Evolutionary conservation across 768 basidiomycete genomes (phyloP), one percentile per base, ranked within the genome.

Genomic region (Hortiboletus flavorubellus): DNA sequence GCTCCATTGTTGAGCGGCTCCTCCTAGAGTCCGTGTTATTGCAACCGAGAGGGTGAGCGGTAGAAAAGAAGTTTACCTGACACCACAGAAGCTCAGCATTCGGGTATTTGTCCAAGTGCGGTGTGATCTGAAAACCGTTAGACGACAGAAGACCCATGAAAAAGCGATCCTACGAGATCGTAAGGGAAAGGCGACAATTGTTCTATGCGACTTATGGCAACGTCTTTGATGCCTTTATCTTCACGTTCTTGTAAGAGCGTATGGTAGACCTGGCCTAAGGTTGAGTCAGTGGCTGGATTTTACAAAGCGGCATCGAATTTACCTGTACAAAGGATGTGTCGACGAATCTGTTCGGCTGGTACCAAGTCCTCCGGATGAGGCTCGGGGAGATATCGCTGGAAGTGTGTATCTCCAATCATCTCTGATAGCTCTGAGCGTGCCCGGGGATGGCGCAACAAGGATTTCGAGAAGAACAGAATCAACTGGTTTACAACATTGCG

Each of bases 141-240:
- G 59, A 43, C 48, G 58, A 44, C 45, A 0, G 23, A n/a, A 35
- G 9, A 12, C 42, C 26, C n/a, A 16, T 35, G 37, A 8, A 51
- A 15, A 52, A 39, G 33, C 49, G 8, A 6, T 75, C 84, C 37
- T 65, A 94, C 89, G 49, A 95, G 75, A 64, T 98, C 96, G 68
- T 98, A 98, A 46, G 97, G 97, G 83, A 99, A 92, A 1, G 97
- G 97, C 29, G 93, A 95, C 52, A 98, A 67, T 73, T 99, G 97
- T 71, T 99, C 97, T 42, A 99, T 70, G 46, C 97, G 80, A 63
- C 92, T 95, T 66, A 99, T 97, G 26, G 88, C 96, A 60, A 99
- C 81, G 68, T 98, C 90, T 58, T 89, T 92, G 75, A 96, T 86
- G 21, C 92, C 93, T 58, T 84, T 85, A 41, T 89, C 89, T 70